A percentile compares a stretch with the other conserved stretches of the same genome.
phyloP scores from a whole-genome alignment of 208 protist species.

The Leishmania guyanensis region DNA sequence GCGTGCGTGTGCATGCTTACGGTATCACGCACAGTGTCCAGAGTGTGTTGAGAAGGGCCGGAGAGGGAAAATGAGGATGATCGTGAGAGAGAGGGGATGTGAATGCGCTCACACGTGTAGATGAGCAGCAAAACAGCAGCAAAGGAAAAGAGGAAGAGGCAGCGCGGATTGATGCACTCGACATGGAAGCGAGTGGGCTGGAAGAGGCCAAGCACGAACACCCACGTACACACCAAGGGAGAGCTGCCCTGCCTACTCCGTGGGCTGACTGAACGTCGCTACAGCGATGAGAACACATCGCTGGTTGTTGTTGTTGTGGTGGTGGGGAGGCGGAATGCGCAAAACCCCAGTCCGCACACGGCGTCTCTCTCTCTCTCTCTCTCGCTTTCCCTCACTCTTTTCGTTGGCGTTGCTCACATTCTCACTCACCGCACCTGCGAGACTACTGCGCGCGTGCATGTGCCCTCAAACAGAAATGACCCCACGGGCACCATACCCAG shows the following conservation, averaged over 20 bases:
- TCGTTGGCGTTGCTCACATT: neutral
- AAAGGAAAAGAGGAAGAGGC: neutral
- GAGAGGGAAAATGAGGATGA: neutral
- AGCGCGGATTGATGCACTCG: neutral
- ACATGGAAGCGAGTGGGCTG: neutral
- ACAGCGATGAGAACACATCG: neutral
- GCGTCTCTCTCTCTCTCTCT: neutral
- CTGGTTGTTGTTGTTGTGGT: neutral
- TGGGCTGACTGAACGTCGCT: neutral
- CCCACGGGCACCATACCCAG: too few species aligned
- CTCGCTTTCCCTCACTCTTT: constrained; percentile 1
- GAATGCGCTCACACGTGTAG: constrained; percentile 10
- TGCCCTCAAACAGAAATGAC: too few species aligned
- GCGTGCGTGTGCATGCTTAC: neutral
- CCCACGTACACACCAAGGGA: constrained; percentile 11
- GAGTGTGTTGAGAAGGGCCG: neutral
- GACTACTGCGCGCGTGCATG: too few species aligned
- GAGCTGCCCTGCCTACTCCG: neutral
- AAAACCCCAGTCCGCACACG: neutral
- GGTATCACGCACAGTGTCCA: neutral
- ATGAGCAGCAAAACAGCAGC: neutral
- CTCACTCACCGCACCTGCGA: too few species aligned
- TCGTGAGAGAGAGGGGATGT: too few species aligned
- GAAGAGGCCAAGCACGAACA: neutral
- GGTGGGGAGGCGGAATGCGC: too few species aligned